phyloP scores from a whole-genome alignment of 2,329 filamentous ascomycete genomes.

The Colletotrichum sidae region DNA sequence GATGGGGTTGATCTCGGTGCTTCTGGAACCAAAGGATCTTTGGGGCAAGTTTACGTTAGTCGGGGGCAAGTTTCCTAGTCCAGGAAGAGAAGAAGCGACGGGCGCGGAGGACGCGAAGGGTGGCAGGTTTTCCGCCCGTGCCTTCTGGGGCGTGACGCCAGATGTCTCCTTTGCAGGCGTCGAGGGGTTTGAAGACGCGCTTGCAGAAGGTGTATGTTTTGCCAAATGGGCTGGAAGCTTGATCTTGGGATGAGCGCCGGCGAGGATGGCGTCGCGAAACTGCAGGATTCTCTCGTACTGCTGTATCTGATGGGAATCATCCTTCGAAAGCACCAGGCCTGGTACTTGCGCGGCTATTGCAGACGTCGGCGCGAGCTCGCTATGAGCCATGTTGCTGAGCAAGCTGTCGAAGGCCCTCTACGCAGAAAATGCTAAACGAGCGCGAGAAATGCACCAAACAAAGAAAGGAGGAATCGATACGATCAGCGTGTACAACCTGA shows the following conservation, averaged over 20 bases:
- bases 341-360: constrained; percentile 40
- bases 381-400: constrained; percentile 31
- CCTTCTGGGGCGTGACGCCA: constrained; percentile 28
- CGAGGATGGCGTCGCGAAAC: constrained; percentile 83
- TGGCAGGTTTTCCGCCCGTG: constrained; percentile 45
- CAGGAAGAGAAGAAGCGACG: constrained; percentile 46
- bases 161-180: constrained; percentile 17
- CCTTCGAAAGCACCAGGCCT: constrained; percentile 51
- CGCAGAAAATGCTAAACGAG: constrained; percentile 17
- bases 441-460: constrained; percentile 25
- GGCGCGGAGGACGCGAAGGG: constrained; percentile 52
- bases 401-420: constrained; percentile 13
- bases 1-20: constrained; percentile 82
- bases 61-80: constrained; percentile 39
- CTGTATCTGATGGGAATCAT: constrained; percentile 67
- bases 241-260: constrained; percentile 77
- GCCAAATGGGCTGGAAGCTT: constrained; percentile 61
- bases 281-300: constrained; percentile 85
- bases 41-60: constrained; percentile 49
- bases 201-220: constrained; percentile 38
- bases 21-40: constrained; percentile 57
- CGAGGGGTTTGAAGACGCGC: constrained; percentile 38
- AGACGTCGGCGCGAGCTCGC: constrained; percentile 33
- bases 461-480: background rate
- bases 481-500: no score